Percentiles rank a stretch among this genome's conserved stretches.
phyloP scores from a whole-genome alignment of 1,284 basidiomycete species.

The Puccinia novopanici region DNA sequence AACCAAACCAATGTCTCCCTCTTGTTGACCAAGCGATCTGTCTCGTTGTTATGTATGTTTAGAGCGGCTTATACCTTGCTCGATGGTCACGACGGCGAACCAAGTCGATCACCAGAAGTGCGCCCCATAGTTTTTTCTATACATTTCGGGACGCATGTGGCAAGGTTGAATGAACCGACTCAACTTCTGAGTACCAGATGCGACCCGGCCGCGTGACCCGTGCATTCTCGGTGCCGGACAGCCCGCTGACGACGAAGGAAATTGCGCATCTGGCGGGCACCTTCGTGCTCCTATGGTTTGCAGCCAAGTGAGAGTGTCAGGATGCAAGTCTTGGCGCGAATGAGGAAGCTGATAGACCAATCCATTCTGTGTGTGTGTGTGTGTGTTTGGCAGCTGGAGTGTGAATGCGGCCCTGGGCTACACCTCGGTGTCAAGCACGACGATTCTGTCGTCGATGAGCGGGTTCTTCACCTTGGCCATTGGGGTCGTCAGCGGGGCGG shows the following conservation, averaged over 20 bases:
- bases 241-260: constrained; percentile 23
- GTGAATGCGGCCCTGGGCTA: constrained; percentile 77
- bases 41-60: background rate
- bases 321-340: background rate
- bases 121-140: background rate
- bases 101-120: constrained; percentile 1
- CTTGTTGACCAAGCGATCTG: too few relatives aligned
- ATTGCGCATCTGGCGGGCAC: constrained; percentile 23
- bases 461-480: constrained; percentile 92
- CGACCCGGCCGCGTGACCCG: constrained; percentile 40
- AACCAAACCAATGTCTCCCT: background rate
- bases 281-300: constrained; percentile 73
- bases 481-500: constrained; percentile 78
- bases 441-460: constrained; percentile 79
- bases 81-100: background rate
- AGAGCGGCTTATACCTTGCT: constrained; percentile 8
- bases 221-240: constrained; percentile 18
- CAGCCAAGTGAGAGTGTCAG: constrained; percentile 67
- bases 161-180: constrained; percentile 6
- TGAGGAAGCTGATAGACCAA: background rate
- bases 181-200: constrained; percentile 29
- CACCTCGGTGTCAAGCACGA: constrained; percentile 87
- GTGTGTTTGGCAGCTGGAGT: constrained; percentile 69
- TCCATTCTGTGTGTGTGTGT: background rate
- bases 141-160: background rate